Conservation (phyloP, 73 alveolate genomes). For the Paramecium bursaria region DNA sequence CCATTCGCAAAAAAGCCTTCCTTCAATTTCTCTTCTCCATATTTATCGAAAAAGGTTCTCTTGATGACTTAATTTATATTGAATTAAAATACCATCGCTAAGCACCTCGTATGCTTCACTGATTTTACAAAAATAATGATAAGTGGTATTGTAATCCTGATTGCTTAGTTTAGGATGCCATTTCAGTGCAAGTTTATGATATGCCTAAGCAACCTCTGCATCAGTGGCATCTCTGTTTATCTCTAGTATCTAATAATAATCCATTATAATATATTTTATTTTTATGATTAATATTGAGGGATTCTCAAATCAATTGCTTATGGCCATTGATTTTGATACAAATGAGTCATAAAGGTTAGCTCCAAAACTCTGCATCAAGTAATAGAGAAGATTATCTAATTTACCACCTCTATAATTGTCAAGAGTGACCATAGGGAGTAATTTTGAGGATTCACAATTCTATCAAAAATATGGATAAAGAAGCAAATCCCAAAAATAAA, state of each 20-base stretch:
- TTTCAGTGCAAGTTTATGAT: constrained; percentile 83
- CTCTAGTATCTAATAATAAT: constrained; percentile 89
- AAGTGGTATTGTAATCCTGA: constrained; percentile 83
- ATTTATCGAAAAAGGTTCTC: constrained; percentile 87
- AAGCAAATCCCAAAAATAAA: too few species aligned
- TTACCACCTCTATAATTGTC: constrained; percentile 9
- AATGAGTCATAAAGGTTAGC: background rate
- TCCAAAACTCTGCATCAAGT: background rate
- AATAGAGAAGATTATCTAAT: background rate
- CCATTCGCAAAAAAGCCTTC: constrained; percentile 87
- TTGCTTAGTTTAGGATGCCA: constrained; percentile 91
- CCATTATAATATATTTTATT: constrained; percentile 75
- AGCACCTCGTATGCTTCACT: constrained; percentile 97
- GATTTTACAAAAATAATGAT: constrained; percentile 83
- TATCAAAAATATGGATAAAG: too few species aligned
- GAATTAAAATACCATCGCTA: constrained; percentile 71
- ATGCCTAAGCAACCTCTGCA: constrained; percentile 89
- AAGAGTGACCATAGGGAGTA: too few species aligned
- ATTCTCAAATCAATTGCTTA: background rate
- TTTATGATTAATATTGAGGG: background rate
- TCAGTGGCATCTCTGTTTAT: constrained; percentile 84
- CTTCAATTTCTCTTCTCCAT: constrained; percentile 91
- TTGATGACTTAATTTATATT: constrained; percentile 57
- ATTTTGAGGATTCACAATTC: too few species aligned
- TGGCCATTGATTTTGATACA: background rate